A percentile compares a stretch with the other conserved stretches of the same genome.
These are phyloP conservation scores for Secale cereale DNA, from an alignment of 176 grass and related monocot genomes.

Conservation along the genomic window DNA sequence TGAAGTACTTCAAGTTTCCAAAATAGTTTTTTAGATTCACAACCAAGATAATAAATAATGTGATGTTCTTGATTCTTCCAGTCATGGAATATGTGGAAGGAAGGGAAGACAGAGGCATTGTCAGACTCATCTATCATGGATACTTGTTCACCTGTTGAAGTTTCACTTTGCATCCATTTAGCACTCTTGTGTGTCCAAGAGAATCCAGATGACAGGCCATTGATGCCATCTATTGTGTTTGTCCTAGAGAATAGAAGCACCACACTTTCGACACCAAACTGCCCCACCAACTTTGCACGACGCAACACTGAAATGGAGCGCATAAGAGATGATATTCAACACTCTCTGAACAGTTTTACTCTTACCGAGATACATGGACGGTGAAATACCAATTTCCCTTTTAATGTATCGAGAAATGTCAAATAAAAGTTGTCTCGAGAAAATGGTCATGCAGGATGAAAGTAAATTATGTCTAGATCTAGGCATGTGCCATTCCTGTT, in stretches of 20 bases:
- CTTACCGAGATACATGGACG: not conserved
- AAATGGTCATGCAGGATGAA: no score
- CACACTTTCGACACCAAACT: not conserved
- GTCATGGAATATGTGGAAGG: conserved; percentile 51
- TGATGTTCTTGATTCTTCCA: not conserved
- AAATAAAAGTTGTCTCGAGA: no score
- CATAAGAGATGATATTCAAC: not conserved
- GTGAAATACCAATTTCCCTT: not conserved
- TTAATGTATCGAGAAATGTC: no score
- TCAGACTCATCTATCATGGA: conserved; percentile 25
- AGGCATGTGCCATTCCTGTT: no score
- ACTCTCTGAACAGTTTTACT: not conserved
- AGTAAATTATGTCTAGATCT: no score
- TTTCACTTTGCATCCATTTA: conserved; percentile 29
- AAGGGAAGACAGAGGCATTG: conserved; percentile 4
- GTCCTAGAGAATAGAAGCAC: conserved; percentile 31
- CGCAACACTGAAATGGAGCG: not conserved
- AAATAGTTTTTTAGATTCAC: no score
- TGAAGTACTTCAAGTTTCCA: no score
- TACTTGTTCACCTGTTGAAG: conserved; percentile 6
- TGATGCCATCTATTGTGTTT: conserved; percentile 33
- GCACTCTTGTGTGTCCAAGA: conserved; percentile 52
- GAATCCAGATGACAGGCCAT: conserved; percentile 30
- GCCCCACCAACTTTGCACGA: not conserved
- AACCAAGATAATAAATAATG: not conserved